These are phyloP conservation scores for Colletotrichum orbiculare DNA, from an alignment of 2,329 filamentous ascomycete genomes.

Conservation along the genomic window DNA sequence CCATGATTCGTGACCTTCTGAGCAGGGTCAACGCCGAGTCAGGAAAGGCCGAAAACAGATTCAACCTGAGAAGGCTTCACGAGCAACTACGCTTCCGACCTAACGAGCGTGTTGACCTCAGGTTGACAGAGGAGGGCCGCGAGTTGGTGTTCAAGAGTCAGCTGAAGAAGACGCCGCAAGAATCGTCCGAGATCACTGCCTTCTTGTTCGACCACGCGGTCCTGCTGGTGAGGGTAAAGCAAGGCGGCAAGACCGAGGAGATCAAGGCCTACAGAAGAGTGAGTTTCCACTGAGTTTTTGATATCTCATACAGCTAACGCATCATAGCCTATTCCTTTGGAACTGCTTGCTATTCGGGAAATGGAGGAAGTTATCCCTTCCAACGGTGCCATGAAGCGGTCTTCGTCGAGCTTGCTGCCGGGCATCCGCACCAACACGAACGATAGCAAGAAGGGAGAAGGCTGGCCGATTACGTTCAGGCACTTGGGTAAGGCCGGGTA, in stretches of 20 bases:
- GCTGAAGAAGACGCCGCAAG: slow-evolving; percentile 91
- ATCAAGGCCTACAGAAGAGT: slow-evolving; percentile 90
- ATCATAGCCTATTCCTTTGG: slow-evolving; percentile 84
- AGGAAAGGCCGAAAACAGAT: slow-evolving; percentile 96
- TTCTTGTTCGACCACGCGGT: slow-evolving; percentile 98
- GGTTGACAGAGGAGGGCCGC: slow-evolving; percentile 91
- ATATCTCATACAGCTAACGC: slow-evolving; percentile 18
- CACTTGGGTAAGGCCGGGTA: slow-evolving; percentile 97
- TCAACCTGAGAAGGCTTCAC: slow-evolving; percentile 92
- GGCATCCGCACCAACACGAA: slow-evolving; percentile 58
- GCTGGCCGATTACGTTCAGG: slow-evolving; percentile 94
- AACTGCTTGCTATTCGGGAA: slow-evolving; percentile 91
- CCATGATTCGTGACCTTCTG: slow-evolving; percentile 86
- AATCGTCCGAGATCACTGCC: slow-evolving; percentile 82
- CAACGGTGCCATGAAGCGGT: slow-evolving; percentile 82
- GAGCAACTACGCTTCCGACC: slow-evolving; percentile 91
- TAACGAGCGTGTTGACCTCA: slow-evolving; percentile 91
- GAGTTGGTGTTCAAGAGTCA: slow-evolving; percentile 94
- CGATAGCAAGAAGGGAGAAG: slow-evolving; percentile 74
- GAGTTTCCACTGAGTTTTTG: slow-evolving; percentile 41
- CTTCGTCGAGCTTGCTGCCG: slow-evolving; percentile 85
- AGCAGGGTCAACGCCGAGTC: slow-evolving; percentile 93
- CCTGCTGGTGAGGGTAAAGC: slow-evolving; percentile 89
- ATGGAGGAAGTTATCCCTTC: slow-evolving; percentile 96
- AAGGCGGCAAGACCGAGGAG: slow-evolving; percentile 92